Evolutionary conservation across 228 moss, liverwort and hornwort genomes (phyloP), one percentile per base, ranked within the genome.

Genomic region (Sphagnum fallax): DNA sequence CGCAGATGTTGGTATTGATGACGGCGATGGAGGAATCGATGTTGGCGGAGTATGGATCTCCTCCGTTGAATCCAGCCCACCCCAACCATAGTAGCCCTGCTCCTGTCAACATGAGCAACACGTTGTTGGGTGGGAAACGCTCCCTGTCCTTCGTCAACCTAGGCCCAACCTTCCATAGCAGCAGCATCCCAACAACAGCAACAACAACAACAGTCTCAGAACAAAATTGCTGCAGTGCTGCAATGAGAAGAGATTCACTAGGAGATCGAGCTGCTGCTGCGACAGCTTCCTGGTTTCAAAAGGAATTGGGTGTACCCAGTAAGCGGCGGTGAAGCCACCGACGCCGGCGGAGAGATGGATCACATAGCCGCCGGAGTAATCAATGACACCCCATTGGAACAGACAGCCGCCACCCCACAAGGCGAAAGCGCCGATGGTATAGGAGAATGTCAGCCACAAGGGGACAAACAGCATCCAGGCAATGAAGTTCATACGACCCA

Each of bases 61-160:
- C 94, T 53, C 91, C 94, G 51, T 91, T 94, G 83, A 97, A 97
- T 1, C 96, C 96, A 14, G 84, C 79, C 96, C 96, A 97, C 15
- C 96, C 96, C 83, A 97, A 62, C 96, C 96, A 96, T 63, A 96
- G 69, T 49, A 96, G 71, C 13, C 96, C 96, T 52, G 96, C 88
- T 7, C 96, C 96, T 0, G 91, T 83, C 4, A 97, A 77, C 71
- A 78, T 87, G 60, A 97, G 91, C 62, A 97, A 82, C 53, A 97
- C 83, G 70, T 97, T 97, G 77, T 93, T 97, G 6, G 94, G 94
- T 5, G 94, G 91, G 66, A 91, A 91, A 47, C 73, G 14, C 67
- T 88, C 91, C 1, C 89, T 72, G 16, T 94, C 89, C 47, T 86
- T 82, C 5, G 79, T 70, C 63, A 90, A 47, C 55, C 94, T 75